Base-by-base conservation (phyloP, 2,329 filamentous ascomycete species). In the Cryphonectria parasitica region DNA sequence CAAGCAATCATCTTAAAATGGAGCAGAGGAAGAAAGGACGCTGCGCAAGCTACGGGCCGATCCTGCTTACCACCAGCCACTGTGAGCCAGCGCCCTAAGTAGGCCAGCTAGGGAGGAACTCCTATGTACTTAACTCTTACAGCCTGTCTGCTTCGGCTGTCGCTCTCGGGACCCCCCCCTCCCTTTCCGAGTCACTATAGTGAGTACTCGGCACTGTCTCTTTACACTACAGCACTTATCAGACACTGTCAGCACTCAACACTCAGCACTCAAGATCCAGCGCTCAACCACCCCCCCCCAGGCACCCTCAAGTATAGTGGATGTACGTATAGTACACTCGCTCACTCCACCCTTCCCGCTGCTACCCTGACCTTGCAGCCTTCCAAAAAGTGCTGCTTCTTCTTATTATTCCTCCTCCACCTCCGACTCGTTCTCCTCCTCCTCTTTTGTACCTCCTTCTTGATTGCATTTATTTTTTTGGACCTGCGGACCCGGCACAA, bases 301-400 rank as follows among this genome's bases (percentile, higher is more conserved):
- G n/a, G n/a, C n/a, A n/a, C 17, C 11, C 52, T 5, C 52, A 25
- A 56, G 49, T 25, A 25, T 25, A 45, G 43, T 49, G n/a, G n/a
- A n/a, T n/a, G 45, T 49, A 6, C 8, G 45, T 49, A 49, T 19
- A 49, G 45, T 22, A 45, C 43, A 6, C 43, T 49, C 43, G 7
- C 31, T 39, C 58, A 31, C 62, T 49, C 62, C 62, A 64, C 62
- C 41, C 63, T 64, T 64, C 43, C 63, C 63, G 63, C 43, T 39
- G 41, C 63, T n/a, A 25, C 63, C 63, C 63, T 64, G 63, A 52
- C 63, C 63, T 25, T 61, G 58, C 34, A 49, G 3, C 58, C 22
- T 34, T 6, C 39, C 58, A 61, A 61, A 61, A 61, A n/a, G 58
- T 61, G 58, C 58, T n/a, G 22, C 58, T 39, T 39, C 58, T 11